Evolutionary conservation across 2,329 filamentous ascomycete species (phyloP), one percentile per base, ranked within the genome.

Genomic region (Cephalotrichum gorgonifer): DNA sequence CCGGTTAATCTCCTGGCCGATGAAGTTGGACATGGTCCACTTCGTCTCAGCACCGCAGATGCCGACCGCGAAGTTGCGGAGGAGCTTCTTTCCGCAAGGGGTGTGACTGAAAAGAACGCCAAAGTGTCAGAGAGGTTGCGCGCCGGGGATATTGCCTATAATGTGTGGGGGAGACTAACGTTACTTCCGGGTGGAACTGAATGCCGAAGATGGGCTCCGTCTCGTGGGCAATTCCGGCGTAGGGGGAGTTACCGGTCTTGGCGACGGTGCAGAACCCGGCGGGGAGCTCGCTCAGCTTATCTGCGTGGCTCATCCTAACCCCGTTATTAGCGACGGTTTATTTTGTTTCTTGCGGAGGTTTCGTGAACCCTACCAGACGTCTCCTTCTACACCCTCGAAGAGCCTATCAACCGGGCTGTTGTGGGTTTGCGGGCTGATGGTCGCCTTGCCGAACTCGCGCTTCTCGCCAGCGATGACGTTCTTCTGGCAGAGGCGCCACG

Each of bases 131-230:
- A 38, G 35, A 41, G 43, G 28, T 14, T 8, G 14, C 8, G 28
- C n/a, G 41, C 38, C 30, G 28, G 50, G 41, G 26, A 50, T 26
- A 30, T 27, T 44, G 35, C 39, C 48, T n/a, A n/a, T n/a, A n/a
- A n/a, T n/a, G 20, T 52, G 48, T 14, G 42, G 41, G 30, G 43
- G 31, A 53, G 57, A 62, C 58, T 47, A 64, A 52, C 51, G 56
- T 54, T 30, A 95, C 77, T 64, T 96, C 90, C 1, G 90, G 89
- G 65, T 95, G 90, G 64, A 95, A 91, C 62, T 96, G 90, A 15
- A 30, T 56, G 63, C 75, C 87, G 60, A 82, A 95, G 56, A 87
- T 82, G 25, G 82, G 81, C 70, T 84, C 80, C 8, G 68, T 66
- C 62, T 79, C 61, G 62, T 89, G 85, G 17, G 83, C 85, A 57